Evolutionary conservation across 1,284 basidiomycete species (phyloP).

Genomic region (Neotropicomus parvogracilis): DNA sequence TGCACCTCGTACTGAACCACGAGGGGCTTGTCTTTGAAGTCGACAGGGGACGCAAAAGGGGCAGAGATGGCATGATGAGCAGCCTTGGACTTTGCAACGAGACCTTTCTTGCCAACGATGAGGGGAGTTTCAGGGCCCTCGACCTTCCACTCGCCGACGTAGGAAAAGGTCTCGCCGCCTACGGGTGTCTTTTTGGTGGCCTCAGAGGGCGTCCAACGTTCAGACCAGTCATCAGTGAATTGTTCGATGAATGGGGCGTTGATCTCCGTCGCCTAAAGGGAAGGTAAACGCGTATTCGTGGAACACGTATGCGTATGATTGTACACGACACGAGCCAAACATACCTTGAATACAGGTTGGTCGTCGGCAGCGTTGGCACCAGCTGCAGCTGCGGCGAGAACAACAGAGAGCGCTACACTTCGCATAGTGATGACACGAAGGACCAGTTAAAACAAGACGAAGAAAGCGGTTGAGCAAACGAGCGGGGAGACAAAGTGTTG

Average conservation of each 20-base stretch:
- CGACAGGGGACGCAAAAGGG: slow-evolving; percentile 75
- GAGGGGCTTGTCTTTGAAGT: slow-evolving; percentile 84
- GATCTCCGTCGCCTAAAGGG: slow-evolving; percentile 68
- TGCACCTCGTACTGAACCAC: slow-evolving; percentile 99
- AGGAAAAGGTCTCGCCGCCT: slow-evolving; percentile 91
- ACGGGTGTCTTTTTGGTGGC: slow-evolving; percentile 97
- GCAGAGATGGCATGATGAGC: slow-evolving; percentile 98
- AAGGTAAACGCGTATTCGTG: slow-evolving; percentile 10
- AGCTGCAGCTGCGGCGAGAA: slow-evolving; percentile 62
- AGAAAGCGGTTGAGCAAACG: slow-evolving; percentile 35
- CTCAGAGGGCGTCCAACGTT: slow-evolving; percentile 93
- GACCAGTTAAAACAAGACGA: slow-evolving; percentile 41
- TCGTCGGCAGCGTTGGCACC: slow-evolving; percentile 57
- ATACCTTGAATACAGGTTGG: slow-evolving; percentile 65
- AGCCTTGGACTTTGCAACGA: slow-evolving; percentile 91
- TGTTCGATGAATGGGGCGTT: slow-evolving; percentile 97
- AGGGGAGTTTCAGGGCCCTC: slow-evolving; percentile 79
- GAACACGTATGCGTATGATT: slow-evolving; percentile 11
- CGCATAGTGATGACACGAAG: slow-evolving; percentile 71
- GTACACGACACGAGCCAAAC: slow-evolving; percentile 18
- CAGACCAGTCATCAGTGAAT: slow-evolving; percentile 88
- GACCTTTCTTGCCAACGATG: slow-evolving; percentile 81
- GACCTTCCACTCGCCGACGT: slow-evolving; percentile 96
- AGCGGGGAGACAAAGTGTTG: slow-evolving; percentile 33
- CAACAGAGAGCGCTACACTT: slow-evolving; percentile 75